Evolutionary conservation across 1,284 basidiomycete species (phyloP).

Genomic region (Cryptococcus wingfieldii): DNA sequence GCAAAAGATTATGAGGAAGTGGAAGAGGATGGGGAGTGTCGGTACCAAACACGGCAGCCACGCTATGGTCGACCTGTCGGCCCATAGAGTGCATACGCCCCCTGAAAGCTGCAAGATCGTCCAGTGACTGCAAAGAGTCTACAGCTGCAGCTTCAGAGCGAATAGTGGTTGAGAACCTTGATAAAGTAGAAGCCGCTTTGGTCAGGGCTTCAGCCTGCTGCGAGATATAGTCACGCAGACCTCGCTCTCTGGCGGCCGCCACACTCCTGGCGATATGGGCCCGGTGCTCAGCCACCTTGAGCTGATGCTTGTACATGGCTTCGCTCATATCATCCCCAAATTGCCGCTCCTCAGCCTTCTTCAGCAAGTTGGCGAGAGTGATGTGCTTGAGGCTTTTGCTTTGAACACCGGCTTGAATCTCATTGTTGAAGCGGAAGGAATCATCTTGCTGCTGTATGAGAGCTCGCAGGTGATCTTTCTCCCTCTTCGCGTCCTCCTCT

Average conservation of each 20-base stretch:
- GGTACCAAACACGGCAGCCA: slow-evolving; percentile 13
- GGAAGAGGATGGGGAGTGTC: not conserved
- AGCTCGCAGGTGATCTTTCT: slow-evolving; percentile 64
- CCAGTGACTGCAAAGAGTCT: not conserved
- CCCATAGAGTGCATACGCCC: slow-evolving; percentile 11
- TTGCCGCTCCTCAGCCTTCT: slow-evolving; percentile 70
- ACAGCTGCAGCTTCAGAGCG: slow-evolving; percentile 5
- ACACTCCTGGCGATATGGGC: slow-evolving; percentile 61
- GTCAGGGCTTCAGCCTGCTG: slow-evolving; percentile 67
- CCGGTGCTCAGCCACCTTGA: slow-evolving; percentile 10
- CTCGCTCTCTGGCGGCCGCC: slow-evolving; percentile 65
- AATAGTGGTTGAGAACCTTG: slow-evolving; percentile 10
- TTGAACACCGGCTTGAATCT: slow-evolving; percentile 60
- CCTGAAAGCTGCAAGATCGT: slow-evolving; percentile 6
- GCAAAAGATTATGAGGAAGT: not conserved
- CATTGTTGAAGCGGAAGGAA: slow-evolving; percentile 59
- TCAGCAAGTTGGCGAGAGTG: slow-evolving; percentile 77
- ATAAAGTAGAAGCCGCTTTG: slow-evolving; percentile 14
- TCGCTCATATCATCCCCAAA: slow-evolving; percentile 57
- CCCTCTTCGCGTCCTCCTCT: slow-evolving; percentile 54
- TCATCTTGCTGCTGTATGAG: slow-evolving; percentile 70
- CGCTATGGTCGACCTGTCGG: slow-evolving; percentile 8
- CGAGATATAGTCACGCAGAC: slow-evolving; percentile 61
- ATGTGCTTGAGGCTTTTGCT: slow-evolving; percentile 69
- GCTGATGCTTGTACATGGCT: slow-evolving; percentile 17